Percentiles rank a stretch among this genome's conserved stretches.
phyloP scores from a whole-genome alignment of 176 grass and related monocot species.

The Paspalum notatum region DNA sequence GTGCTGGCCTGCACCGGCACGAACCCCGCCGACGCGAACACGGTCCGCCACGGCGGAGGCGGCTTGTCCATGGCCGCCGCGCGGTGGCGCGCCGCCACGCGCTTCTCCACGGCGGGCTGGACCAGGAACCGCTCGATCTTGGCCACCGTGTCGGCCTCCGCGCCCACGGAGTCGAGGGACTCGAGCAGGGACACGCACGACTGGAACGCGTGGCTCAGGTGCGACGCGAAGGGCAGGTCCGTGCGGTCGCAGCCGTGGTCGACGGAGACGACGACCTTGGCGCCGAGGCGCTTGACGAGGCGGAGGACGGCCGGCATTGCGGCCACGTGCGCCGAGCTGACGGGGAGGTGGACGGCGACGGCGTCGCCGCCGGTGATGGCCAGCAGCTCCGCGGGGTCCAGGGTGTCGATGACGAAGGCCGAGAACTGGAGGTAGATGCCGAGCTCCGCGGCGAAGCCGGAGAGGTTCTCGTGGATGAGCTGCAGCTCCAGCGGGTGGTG shows the following conservation, averaged over 20 bases:
- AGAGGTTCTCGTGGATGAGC: conserved; percentile 77
- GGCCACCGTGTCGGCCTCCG: conserved; percentile 50
- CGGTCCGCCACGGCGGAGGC: conserved; percentile 50
- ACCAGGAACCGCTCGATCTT: conserved; percentile 80
- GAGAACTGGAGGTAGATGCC: conserved; percentile 72
- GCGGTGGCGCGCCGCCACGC: conserved; percentile 60
- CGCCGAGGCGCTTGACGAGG: conserved; percentile 69
- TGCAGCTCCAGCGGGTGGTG: conserved; percentile 80
- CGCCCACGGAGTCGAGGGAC: conserved; percentile 69
- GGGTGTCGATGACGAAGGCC: conserved; percentile 62
- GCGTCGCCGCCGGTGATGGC: conserved; percentile 47
- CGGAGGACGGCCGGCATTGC: conserved; percentile 67
- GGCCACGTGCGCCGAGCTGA: conserved; percentile 49
- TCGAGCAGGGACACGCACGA: conserved; percentile 73
- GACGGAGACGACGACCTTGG: conserved; percentile 75
- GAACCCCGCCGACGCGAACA: conserved; percentile 72
- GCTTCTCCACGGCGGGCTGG: conserved; percentile 64
- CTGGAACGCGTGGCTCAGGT: conserved; percentile 79
- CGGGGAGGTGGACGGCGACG: conserved; percentile 77
- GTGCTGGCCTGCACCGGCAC: conserved; percentile 70
- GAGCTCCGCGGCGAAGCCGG: conserved; percentile 69
- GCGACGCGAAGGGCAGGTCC: conserved; percentile 66
- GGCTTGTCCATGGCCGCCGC: conserved; percentile 40
- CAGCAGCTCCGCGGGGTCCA: conserved; percentile 58
- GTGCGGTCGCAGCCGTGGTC: conserved; percentile 78